Conservation (phyloP, 2,329 filamentous ascomycete species). For the Diaporthe amygdali region DNA sequence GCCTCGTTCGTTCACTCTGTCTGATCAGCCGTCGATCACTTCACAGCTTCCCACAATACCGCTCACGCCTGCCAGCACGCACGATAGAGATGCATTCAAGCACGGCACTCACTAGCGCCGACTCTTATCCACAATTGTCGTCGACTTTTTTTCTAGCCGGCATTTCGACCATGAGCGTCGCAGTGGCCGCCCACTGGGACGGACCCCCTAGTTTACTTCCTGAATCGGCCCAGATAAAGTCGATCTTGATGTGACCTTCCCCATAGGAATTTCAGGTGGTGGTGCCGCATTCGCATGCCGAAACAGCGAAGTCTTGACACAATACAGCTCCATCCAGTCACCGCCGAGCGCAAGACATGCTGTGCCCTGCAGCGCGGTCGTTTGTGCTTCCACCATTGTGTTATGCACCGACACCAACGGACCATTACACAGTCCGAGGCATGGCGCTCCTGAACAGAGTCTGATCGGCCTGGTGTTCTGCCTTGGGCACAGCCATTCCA, state of each 20-base stretch:
- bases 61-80: neutral
- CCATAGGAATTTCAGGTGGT: neutral
- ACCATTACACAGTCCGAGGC: neutral
- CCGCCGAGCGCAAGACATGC: neutral
- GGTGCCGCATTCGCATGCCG: neutral
- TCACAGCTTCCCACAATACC: conserved; percentile 2
- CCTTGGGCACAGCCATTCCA: neutral
- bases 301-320: neutral
- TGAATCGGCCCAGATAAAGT: neutral
- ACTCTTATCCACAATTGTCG: conserved; percentile 3
- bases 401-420: neutral
- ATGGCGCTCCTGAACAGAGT: neutral
- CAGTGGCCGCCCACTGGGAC: neutral
- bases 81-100: neutral
- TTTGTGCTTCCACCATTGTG: neutral
- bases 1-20: neutral
- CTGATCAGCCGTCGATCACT: conserved; percentile 1
- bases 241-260: conserved; percentile 22
- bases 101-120: conserved; percentile 13
- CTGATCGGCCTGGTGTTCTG: neutral
- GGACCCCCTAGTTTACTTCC: neutral
- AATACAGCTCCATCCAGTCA: neutral
- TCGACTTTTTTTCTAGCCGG: neutral
- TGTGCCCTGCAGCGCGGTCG: neutral
- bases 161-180: neutral